Percentiles rank a stretch among this genome's conserved stretches.
These are phyloP conservation scores for Botrytis paeoniae DNA, from an alignment of 2,329 filamentous ascomycete species.

Conservation along the genomic window DNA sequence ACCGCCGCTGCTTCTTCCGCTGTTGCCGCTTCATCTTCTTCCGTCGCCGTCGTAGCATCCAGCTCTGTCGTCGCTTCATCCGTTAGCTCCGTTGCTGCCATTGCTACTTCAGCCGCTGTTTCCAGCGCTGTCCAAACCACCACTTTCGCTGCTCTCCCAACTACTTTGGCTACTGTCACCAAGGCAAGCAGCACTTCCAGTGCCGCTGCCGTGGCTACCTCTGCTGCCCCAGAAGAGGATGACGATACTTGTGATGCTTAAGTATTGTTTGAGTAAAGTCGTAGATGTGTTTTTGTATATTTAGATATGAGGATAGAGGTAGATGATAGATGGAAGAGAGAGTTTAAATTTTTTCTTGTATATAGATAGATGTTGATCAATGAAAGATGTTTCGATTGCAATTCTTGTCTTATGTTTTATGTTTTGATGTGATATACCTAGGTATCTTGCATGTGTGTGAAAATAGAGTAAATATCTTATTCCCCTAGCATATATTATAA, in stretches of 20 bases:
- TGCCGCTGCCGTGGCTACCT: neutral
- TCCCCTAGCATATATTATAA: no score
- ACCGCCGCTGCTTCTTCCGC: neutral
- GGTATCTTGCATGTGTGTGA: neutral
- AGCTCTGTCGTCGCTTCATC: neutral
- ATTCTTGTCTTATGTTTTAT: neutral
- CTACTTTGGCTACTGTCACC: slow-evolving; percentile 3
- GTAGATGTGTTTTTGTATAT: neutral
- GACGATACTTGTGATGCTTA: slow-evolving; percentile 15
- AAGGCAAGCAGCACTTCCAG: slow-evolving; percentile 12
- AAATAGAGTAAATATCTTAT: no score
- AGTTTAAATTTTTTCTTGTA: slow-evolving; percentile 2
- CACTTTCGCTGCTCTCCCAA: neutral
- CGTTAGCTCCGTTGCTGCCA: neutral
- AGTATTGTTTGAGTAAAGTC: neutral
- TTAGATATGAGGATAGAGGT: neutral
- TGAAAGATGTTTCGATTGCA: neutral
- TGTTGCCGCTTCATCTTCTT: neutral
- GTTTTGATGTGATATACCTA: neutral
- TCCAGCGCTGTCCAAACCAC: neutral
- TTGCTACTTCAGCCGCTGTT: neutral
- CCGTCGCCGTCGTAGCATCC: neutral
- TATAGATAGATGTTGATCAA: neutral
- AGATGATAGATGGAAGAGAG: neutral
- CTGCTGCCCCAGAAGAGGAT: neutral